Base-by-base conservation (phyloP, 2,329 filamentous ascomycete genomes). In the Ceratocystis huliohia region DNA sequence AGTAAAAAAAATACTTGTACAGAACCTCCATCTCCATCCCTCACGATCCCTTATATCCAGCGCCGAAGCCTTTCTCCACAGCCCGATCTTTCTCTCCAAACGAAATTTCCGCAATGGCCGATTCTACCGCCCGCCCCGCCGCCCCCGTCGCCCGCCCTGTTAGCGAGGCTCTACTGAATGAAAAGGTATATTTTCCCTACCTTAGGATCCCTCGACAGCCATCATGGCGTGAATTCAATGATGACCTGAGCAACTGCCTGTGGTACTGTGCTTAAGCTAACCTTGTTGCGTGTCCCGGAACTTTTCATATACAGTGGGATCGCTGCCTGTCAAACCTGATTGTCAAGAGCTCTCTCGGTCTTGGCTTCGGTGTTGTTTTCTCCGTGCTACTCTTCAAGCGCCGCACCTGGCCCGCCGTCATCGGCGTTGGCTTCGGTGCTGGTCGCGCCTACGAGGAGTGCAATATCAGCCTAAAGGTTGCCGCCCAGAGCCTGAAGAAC, bases 391-490 rank as follows among this genome's bases (percentile, higher is more conserved):
- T 99, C 66, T 99, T 99, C 85, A 96, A 96, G 84, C 88, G 95
- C 78, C 88, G 94, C 80, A 90, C 94, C 71, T 99, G 93, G 91
- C 94, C 94, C 67, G 94, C 92, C n/a, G 94, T 91, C 75, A 84
- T 96, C 71, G 94, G 94, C 70, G 83, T 93, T 66, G 94, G 94
- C 67, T 97, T 99, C 76, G 94, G 95, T 75, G 92, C 92, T 70
- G 94, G 94, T 73, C 86, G 95, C 74, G 94, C 94, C 67, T 99
- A 96, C 82, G 94, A 99, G 78, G 94, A 99, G 82, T 96, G 94
- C 79, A 96, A 99, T 81, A 89, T 83, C 80, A 87, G 80, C 79
- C 76, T 87, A 72, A 86, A 85, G 78, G 80, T 82, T 74, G 82
- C 83, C 45, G 80, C 82, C 57, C 79, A 78, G 72, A 82, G 84